Evolutionary conservation across 2,329 filamentous ascomycete genomes (phyloP).

Genomic region (Sclerotinia sclerotiorum): DNA sequence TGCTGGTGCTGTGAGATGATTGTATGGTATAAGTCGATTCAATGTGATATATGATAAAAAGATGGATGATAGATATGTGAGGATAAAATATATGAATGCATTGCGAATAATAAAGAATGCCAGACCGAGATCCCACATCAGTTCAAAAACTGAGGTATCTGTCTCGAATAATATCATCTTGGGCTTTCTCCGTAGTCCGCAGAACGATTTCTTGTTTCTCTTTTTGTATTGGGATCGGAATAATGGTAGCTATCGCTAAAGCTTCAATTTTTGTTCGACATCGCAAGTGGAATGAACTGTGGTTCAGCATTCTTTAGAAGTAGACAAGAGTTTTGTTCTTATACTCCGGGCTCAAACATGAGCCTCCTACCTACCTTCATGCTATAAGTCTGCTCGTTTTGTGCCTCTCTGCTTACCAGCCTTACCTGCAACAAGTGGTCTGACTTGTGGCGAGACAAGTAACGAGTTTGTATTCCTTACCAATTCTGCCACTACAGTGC

Average conservation of each 20-base stretch:
- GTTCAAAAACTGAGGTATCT: constrained; percentile 41
- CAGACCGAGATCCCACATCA: constrained; percentile 44
- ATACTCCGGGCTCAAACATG: neutral
- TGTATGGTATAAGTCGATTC: constrained; percentile 27
- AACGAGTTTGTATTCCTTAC: neutral
- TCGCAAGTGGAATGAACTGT: neutral
- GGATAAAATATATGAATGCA: constrained; percentile 40
- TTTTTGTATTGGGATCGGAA: neutral
- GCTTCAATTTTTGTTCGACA: neutral
- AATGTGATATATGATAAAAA: constrained; percentile 26
- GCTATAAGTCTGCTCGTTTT: neutral
- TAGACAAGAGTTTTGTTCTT: neutral
- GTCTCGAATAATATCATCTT: constrained; percentile 39
- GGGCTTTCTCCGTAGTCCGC: neutral
- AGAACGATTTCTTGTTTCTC: neutral
- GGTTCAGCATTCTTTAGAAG: constrained; percentile 6
- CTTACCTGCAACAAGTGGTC: constrained; percentile 4
- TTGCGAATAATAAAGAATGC: constrained; percentile 42
- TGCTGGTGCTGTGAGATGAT: constrained; percentile 29
- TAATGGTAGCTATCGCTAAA: neutral
- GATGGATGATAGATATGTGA: constrained; percentile 36
- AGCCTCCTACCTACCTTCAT: neutral
- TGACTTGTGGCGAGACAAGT: constrained; percentile 15
- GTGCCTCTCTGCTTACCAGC: neutral
- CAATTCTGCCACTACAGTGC: neutral